A percentile compares a stretch with the other conserved stretches of the same genome.
Evolutionary conservation across 78 protist species (phyloP).

Genomic region (Planoprotostelium fungivorum): DNA sequence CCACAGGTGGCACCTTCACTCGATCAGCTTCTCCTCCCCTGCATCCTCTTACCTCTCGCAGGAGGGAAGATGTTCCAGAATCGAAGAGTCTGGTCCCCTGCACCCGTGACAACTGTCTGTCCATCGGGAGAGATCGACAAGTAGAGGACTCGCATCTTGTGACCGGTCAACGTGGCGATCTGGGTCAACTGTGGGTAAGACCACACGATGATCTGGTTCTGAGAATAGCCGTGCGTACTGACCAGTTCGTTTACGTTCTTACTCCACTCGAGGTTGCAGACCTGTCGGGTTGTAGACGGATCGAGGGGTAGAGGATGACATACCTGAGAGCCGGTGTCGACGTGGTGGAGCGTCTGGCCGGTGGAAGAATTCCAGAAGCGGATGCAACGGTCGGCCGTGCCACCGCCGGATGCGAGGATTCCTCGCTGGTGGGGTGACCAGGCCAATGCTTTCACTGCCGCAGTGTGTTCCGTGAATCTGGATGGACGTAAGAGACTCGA

Average conservation of each 20-base stretch:
- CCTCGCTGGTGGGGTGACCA: slow-evolving; percentile 94
- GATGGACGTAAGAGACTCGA: too few species aligned
- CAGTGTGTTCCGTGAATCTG: slow-evolving; percentile 59
- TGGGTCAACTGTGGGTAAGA: slow-evolving; percentile 82
- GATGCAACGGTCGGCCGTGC: slow-evolving; percentile 95
- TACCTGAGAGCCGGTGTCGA: slow-evolving; percentile 72
- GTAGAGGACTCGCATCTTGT: slow-evolving; percentile 92
- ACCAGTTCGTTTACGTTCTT: slow-evolving; percentile 88
- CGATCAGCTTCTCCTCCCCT: too few species aligned
- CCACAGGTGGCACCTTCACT: too few species aligned
- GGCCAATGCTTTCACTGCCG: slow-evolving; percentile 98
- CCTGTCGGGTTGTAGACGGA: slow-evolving; percentile 2
- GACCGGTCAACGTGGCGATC: slow-evolving; percentile 72
- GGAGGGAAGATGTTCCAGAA: slow-evolving; percentile 93
- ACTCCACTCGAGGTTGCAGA: slow-evolving; percentile 88
- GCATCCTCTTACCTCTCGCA: slow-evolving; percentile 18
- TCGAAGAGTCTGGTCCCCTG: slow-evolving; percentile 98
- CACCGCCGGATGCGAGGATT: slow-evolving; percentile 98
- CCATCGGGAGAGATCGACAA: slow-evolving; percentile 92
- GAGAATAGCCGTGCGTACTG: slow-evolving; percentile 95
- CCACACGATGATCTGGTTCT: slow-evolving; percentile 96
- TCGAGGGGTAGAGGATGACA: background rate
- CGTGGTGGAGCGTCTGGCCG: slow-evolving; percentile 51
- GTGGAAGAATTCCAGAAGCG: slow-evolving; percentile 91
- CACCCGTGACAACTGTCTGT: slow-evolving; percentile 88